Evolutionary conservation across 1,284 basidiomycete genomes (phyloP).

Genomic region (Wallemia ichthyophaga): DNA sequence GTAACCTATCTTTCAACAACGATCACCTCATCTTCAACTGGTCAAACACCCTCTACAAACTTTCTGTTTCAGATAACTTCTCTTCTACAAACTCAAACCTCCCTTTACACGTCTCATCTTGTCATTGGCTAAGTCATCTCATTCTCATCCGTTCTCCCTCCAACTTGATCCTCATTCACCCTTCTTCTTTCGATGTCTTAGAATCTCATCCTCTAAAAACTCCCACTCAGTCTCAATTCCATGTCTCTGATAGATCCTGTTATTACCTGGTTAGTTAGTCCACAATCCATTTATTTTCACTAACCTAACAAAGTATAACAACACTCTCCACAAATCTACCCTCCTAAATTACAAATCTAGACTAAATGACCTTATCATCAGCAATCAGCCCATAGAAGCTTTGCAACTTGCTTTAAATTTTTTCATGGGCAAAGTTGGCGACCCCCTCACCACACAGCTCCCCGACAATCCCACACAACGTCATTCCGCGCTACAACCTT

Average conservation of each 20-base stretch:
- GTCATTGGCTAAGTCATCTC: neutral
- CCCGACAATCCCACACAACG: neutral
- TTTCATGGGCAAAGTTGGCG: neutral
- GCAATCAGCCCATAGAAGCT: neutral
- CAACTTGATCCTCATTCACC: too few relatives aligned
- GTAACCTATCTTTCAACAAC: neutral
- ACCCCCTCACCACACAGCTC: neutral
- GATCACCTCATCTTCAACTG: neutral
- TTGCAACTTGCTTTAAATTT: neutral
- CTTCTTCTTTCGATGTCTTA: neutral
- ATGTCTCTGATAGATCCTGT: neutral
- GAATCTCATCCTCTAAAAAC: neutral
- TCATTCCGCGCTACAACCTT: neutral
- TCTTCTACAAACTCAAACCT: neutral
- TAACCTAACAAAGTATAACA: neutral
- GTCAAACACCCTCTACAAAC: neutral
- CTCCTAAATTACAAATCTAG: neutral
- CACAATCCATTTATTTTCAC: neutral
- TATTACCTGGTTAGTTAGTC: neutral
- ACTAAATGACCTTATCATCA: neutral
- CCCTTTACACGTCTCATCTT: neutral
- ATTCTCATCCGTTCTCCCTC: neutral
- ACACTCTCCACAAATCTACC: neutral
- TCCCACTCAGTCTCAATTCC: neutral
- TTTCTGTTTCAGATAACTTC: neutral